Evolutionary conservation across 345 rosid species (phyloP).

Genomic region (Hibiscus tridactylites): DNA sequence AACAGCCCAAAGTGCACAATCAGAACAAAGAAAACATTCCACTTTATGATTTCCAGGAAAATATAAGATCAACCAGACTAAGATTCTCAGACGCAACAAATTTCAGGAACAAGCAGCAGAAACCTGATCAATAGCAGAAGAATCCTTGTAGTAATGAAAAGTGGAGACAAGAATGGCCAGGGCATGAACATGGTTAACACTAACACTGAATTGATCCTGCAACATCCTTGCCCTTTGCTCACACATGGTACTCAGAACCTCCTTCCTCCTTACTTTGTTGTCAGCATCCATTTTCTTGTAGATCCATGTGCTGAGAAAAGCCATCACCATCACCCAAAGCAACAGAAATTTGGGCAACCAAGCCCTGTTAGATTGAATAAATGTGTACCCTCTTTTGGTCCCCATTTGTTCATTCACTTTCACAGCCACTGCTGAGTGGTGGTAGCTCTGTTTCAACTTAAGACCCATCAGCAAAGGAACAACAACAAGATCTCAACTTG

Average conservation of each 20-base stretch:
- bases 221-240: constrained; percentile 95
- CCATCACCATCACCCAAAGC: constrained; percentile 48
- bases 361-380: constrained; percentile 56
- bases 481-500: constrained; percentile 17
- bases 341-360: constrained; percentile 55
- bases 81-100: background rate
- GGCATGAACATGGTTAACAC: constrained; percentile 98
- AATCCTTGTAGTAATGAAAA: constrained; percentile 82
- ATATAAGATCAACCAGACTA: background rate
- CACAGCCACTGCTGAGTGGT: constrained; percentile 45
- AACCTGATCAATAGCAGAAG: constrained; percentile 99
- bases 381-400: constrained; percentile 56
- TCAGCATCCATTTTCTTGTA: constrained; percentile 56
- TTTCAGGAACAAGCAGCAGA: constrained; percentile 6
- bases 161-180: constrained; percentile 96
- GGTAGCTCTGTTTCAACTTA: constrained; percentile 48
- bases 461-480: constrained; percentile 42
- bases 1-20: background rate
- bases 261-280: constrained; percentile 62
- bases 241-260: constrained; percentile 78
- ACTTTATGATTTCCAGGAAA: background rate
- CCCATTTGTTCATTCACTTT: constrained; percentile 54
- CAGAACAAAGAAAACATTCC: background rate
- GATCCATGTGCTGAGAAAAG: constrained; percentile 32
- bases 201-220: constrained; percentile 94